These are phyloP conservation scores for Strobilomyces confusus DNA, from an alignment of 768 basidiomycete species.

Conservation along the genomic window DNA sequence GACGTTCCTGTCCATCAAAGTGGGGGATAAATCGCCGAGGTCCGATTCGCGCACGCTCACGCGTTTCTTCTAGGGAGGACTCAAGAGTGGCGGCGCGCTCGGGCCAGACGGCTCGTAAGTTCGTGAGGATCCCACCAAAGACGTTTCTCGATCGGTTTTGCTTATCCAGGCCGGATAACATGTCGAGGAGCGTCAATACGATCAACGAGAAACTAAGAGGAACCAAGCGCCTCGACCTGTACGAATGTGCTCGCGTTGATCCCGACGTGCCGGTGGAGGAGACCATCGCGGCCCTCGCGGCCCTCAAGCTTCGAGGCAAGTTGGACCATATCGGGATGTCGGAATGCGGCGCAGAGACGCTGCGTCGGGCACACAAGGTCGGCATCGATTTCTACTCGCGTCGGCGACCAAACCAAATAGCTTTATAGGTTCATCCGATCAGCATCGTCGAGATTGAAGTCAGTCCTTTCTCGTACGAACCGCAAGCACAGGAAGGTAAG, in stretches of 20 bases:
- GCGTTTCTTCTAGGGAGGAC: slow-evolving; percentile 7
- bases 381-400: neutral
- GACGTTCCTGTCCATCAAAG: slow-evolving; percentile 36
- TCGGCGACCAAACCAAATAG: neutral
- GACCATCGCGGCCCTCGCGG: slow-evolving; percentile 38
- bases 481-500: slow-evolving; percentile 42
- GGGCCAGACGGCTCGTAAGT: slow-evolving; percentile 29
- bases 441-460: slow-evolving; percentile 65
- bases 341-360: slow-evolving; percentile 47
- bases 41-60: neutral
- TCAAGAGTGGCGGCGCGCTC: neutral
- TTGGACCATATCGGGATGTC: slow-evolving; percentile 57
- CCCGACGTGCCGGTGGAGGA: slow-evolving; percentile 43
- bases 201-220: slow-evolving; percentile 46
- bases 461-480: slow-evolving; percentile 55
- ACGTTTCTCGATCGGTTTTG: neutral
- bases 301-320: slow-evolving; percentile 29
- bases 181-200: slow-evolving; percentile 42
- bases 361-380: slow-evolving; percentile 36
- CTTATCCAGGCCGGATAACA: slow-evolving; percentile 31
- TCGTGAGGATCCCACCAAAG: neutral
- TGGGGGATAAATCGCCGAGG: neutral
- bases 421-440: slow-evolving; percentile 47
- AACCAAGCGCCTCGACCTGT: slow-evolving; percentile 57
- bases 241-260: slow-evolving; percentile 48